Conservation (phyloP, 2,329 filamentous ascomycete genomes). For the Didymella pinodella region DNA sequence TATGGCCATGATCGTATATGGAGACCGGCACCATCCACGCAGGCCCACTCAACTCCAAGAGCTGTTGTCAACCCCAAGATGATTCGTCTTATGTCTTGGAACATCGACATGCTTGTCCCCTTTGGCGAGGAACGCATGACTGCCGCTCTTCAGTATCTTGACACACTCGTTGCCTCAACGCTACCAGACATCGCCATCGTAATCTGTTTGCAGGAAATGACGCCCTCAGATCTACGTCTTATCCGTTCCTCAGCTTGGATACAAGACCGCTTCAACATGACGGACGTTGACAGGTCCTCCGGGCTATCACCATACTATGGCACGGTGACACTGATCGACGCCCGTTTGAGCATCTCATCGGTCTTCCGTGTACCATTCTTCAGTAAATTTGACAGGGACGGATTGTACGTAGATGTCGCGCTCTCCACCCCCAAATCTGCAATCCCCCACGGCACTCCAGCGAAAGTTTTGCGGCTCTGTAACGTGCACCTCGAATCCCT, state of each 20-base stretch:
- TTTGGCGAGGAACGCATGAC: constrained; percentile 53
- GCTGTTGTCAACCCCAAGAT: constrained; percentile 12
- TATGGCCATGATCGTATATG: neutral
- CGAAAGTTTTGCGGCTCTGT: constrained; percentile 57
- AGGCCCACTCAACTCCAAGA: constrained; percentile 11
- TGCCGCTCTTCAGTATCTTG: constrained; percentile 52
- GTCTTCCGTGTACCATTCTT: constrained; percentile 62
- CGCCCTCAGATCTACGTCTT: constrained; percentile 54
- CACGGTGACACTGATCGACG: constrained; percentile 62
- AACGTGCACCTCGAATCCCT: constrained; percentile 67
- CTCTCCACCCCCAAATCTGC: constrained; percentile 25
- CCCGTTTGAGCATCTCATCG: constrained; percentile 53
- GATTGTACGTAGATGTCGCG: constrained; percentile 62
- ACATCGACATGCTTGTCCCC: constrained; percentile 58
- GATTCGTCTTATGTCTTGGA: constrained; percentile 56
- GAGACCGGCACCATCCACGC: neutral
- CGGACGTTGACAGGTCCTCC: constrained; percentile 54
- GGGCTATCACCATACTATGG: constrained; percentile 61
- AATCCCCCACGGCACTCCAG: neutral
- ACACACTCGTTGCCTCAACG: constrained; percentile 36
- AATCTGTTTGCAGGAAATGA: constrained; percentile 64
- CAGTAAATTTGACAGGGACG: constrained; percentile 62
- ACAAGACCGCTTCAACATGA: constrained; percentile 57
- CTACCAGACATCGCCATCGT: constrained; percentile 44
- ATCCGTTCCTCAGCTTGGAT: constrained; percentile 60